Evolutionary conservation across 371 early-diverging fungal species (phyloP).

Genomic region (Parasitella parasitica): DNA sequence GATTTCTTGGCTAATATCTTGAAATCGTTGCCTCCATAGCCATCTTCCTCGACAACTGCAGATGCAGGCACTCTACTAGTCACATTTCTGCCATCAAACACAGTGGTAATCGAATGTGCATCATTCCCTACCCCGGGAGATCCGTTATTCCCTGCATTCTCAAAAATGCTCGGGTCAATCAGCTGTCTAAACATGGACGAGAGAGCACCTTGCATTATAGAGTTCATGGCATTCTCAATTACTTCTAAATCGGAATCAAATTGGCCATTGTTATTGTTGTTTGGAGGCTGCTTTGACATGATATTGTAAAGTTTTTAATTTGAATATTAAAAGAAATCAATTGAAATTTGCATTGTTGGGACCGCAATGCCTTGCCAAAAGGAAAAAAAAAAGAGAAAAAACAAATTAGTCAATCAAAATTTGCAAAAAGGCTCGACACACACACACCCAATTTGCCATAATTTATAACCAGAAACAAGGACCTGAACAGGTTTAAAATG

Average conservation of each 20-base stretch:
- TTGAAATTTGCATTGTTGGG: not conserved
- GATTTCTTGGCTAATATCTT: constrained; percentile 33
- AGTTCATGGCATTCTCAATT: constrained; percentile 35
- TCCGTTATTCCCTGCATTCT: not conserved
- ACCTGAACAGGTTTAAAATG: too few relatives aligned
- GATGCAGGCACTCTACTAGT: not conserved
- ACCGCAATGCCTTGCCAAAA: too few relatives aligned
- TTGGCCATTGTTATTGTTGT: constrained; percentile 1
- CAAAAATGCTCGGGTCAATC: constrained; percentile 19
- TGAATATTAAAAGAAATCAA: too few relatives aligned
- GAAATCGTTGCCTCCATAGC: constrained; percentile 41
- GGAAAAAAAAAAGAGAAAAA: too few relatives aligned
- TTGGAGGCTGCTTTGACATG: constrained; percentile 13
- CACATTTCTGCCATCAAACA: constrained; percentile 13
- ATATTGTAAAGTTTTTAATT: not conserved
- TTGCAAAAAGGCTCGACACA: too few relatives aligned
- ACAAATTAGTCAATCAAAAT: too few relatives aligned
- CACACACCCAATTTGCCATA: too few relatives aligned
- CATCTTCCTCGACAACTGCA: constrained; percentile 2
- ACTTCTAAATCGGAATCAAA: constrained; percentile 31
- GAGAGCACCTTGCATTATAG: constrained; percentile 38
- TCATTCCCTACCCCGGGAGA: not conserved
- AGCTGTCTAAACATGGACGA: constrained; percentile 29
- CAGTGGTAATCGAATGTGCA: not conserved
- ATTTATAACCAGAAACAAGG: too few relatives aligned